Percentiles rank a stretch among this genome's conserved stretches.
These are phyloP conservation scores for Annona cherimola DNA, from an alignment of 164 flowering plant species.

Conservation along the genomic window DNA sequence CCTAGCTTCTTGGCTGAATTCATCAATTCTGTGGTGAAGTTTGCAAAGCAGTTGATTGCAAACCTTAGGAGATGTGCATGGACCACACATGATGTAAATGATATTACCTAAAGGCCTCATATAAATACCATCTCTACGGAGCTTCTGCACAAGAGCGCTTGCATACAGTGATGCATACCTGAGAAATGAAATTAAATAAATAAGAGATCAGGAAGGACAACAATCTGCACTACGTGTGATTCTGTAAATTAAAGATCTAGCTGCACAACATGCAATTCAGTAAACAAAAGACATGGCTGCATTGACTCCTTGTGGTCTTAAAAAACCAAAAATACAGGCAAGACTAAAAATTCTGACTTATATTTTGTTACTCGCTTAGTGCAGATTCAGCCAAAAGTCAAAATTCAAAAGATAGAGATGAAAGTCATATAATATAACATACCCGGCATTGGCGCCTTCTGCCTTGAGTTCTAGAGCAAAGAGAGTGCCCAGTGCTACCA, in stretches of 20 bases:
- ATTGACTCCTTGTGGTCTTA: too few species aligned
- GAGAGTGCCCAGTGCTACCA: slow-evolving; percentile 70
- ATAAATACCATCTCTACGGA: slow-evolving; percentile 81
- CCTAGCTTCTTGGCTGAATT: slow-evolving; percentile 23
- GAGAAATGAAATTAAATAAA: slow-evolving; percentile 11
- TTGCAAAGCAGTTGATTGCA: slow-evolving; percentile 53
- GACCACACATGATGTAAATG: slow-evolving; percentile 88
- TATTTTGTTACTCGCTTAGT: too few species aligned
- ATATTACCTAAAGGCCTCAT: slow-evolving; percentile 96
- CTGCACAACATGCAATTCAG: too few species aligned
- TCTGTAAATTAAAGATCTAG: neutral
- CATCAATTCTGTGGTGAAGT: slow-evolving; percentile 45
- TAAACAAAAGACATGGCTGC: too few species aligned
- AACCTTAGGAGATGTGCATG: slow-evolving; percentile 63
- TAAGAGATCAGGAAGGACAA: neutral
- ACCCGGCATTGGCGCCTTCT: slow-evolving; percentile 69
- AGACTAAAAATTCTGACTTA: too few species aligned
- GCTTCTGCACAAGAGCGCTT: slow-evolving; percentile 55
- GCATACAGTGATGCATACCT: slow-evolving; percentile 76
- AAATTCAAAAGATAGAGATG: neutral
- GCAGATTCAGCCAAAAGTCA: too few species aligned
- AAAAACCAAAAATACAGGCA: too few species aligned
- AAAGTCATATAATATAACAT: slow-evolving; percentile 17
- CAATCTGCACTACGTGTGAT: neutral
- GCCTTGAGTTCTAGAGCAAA: slow-evolving; percentile 73